Evolutionary conservation across 108 stramenopile genomes (phyloP).

Genomic region (Cyclotella sp.): DNA sequence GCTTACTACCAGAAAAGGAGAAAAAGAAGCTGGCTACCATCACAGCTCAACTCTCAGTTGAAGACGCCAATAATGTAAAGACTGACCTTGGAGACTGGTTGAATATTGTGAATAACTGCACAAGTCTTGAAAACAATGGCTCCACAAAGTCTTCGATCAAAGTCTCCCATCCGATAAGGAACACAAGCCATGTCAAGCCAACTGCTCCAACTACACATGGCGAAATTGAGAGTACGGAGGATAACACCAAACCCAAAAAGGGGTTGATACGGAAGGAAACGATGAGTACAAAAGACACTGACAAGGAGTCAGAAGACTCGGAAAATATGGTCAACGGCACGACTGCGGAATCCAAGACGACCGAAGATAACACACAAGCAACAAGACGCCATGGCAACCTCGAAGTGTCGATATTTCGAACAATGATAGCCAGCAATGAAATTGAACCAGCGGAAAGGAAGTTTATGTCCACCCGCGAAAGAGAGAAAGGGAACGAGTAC

Average conservation of each 20-base stretch:
- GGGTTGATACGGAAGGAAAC: slow-evolving; percentile 32
- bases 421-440: slow-evolving; percentile 28
- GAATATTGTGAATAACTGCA: background rate
- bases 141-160: background rate
- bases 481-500: slow-evolving; percentile 75
- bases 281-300: slow-evolving; percentile 39
- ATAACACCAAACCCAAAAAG: slow-evolving; percentile 6
- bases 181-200: background rate
- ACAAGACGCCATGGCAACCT: slow-evolving; percentile 3
- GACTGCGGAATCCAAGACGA: background rate
- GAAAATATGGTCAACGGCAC: slow-evolving; percentile 23
- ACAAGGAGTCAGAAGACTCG: slow-evolving; percentile 36
- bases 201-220: slow-evolving; percentile 7
- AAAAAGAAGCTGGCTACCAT: slow-evolving; percentile 32
- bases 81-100: slow-evolving; percentile 35
- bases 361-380: slow-evolving; percentile 6
- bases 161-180: background rate
- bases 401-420: slow-evolving; percentile 28
- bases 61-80: slow-evolving; percentile 35
- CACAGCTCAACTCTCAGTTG: slow-evolving; percentile 13
- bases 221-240: background rate
- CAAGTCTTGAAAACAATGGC: background rate
- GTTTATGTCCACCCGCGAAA: slow-evolving; percentile 53
- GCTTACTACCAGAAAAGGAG: slow-evolving; percentile 47
- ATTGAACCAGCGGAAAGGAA: slow-evolving; percentile 30